Evolutionary conservation across 257 asterid genomes (phyloP).

Genomic region (Penstemon eatonii): DNA sequence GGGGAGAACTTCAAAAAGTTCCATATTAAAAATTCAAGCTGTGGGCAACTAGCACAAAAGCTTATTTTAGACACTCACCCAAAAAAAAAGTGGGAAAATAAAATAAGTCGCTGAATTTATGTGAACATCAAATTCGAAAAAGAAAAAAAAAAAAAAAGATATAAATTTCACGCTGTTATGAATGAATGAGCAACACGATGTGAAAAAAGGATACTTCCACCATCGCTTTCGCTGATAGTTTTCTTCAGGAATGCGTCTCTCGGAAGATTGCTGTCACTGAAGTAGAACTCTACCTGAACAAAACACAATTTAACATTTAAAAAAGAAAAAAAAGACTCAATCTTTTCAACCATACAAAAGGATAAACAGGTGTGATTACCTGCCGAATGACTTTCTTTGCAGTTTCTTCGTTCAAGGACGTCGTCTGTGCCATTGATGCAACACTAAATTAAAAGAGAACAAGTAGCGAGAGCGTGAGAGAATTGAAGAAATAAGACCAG

Average conservation of each 20-base stretch:
- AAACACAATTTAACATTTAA: not conserved
- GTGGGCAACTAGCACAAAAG: not conserved
- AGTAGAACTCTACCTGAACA: conserved; percentile 89
- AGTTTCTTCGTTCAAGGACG: conserved; percentile 74
- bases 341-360: not conserved
- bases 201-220: conserved; percentile 78
- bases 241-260: conserved; percentile 66
- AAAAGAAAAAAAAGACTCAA: not conserved
- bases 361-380: conserved; percentile 36
- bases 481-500: conserved; percentile 11
- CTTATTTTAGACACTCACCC: no score
- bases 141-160: not conserved
- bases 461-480: not conserved
- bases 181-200: not conserved
- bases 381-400: conserved; percentile 85
- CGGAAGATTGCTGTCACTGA: conserved; percentile 98
- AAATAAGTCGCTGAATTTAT: no score
- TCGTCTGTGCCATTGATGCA: conserved; percentile 43
- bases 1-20: no score
- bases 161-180: not conserved
- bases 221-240: conserved; percentile 73
- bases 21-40: not conserved
- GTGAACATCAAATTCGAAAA: no score
- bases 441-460: not conserved
- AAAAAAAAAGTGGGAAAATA: no score